phyloP scores from a whole-genome alignment of 2,329 filamentous ascomycete species.

The Penicillium sp. region DNA sequence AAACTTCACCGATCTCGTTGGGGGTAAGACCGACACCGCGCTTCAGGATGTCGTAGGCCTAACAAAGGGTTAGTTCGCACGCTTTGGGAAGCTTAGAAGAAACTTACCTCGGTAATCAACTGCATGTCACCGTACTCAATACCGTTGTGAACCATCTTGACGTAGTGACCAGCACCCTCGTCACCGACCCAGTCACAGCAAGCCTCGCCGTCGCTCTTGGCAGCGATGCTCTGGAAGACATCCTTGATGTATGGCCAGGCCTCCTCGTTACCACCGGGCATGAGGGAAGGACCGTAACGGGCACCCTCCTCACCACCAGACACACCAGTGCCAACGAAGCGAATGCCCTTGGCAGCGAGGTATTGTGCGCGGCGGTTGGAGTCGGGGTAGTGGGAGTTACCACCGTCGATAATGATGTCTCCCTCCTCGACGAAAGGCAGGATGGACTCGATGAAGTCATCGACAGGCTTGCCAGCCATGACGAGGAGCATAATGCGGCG shows the following conservation, averaged over 20 bases:
- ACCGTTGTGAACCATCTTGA: conserved; percentile 99
- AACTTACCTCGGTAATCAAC: conserved; percentile 89
- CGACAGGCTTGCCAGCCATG: conserved; percentile 95
- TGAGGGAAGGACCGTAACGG: conserved; percentile 92
- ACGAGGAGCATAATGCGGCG: conserved; percentile 98
- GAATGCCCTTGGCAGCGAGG: conserved; percentile 79
- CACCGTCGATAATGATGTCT: conserved; percentile 97
- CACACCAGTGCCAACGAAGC: conserved; percentile 94
- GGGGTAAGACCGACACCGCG: conserved; percentile 81
- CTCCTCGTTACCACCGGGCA: conserved; percentile 98
- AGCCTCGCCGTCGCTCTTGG: conserved; percentile 94
- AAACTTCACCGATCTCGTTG: conserved; percentile 95
- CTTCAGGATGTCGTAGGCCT: conserved; percentile 99
- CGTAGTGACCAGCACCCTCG: conserved; percentile 98
- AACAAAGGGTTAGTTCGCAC: not conserved
- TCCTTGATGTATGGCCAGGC: conserved; percentile 99
- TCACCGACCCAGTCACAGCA: conserved; percentile 99
- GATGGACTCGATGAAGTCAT: conserved; percentile 97
- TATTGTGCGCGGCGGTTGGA: conserved; percentile 96
- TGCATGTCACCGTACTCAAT: conserved; percentile 99
- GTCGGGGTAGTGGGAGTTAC: conserved; percentile 99
- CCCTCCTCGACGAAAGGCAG: conserved; percentile 76
- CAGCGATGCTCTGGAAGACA: conserved; percentile 94
- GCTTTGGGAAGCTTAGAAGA: not conserved
- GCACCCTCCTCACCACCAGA: conserved; percentile 99